Evolutionary conservation across 345 rosid species (phyloP).

Genomic region (Eucalyptus marginata): DNA sequence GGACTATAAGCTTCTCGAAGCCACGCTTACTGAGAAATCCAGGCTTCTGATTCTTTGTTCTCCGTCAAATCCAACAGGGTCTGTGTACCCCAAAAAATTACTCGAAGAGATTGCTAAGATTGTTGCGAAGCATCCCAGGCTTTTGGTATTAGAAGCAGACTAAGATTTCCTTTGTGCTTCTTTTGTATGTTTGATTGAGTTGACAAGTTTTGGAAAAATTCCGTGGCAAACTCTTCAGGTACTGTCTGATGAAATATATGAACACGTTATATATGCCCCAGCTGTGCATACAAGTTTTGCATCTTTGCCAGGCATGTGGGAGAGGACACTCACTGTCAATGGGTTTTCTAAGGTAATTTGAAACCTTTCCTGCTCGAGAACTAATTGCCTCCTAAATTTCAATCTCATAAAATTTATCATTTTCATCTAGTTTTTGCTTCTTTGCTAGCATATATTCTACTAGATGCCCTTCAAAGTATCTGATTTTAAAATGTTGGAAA

Average conservation of each 20-base stretch:
- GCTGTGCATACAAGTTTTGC: slow-evolving; percentile 92
- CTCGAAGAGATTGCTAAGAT: slow-evolving; percentile 81
- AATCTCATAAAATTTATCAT: neutral
- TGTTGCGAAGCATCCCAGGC: slow-evolving; percentile 88
- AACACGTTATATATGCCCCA: slow-evolving; percentile 88
- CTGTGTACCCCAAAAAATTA: slow-evolving; percentile 78
- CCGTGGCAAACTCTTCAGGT: slow-evolving; percentile 29
- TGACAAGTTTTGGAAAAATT: neutral
- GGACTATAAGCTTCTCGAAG: slow-evolving; percentile 73
- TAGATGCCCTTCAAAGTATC: neutral
- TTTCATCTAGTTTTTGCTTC: neutral
- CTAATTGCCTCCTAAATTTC: neutral
- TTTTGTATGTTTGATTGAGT: neutral
- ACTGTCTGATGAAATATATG: slow-evolving; percentile 91
- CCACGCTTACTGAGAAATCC: slow-evolving; percentile 66
- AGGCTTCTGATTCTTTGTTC: slow-evolving; percentile 87
- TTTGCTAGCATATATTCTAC: neutral
- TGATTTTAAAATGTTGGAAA: neutral
- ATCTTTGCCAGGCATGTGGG: slow-evolving; percentile 88
- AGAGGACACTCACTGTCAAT: slow-evolving; percentile 83
- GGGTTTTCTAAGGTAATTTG: slow-evolving; percentile 87
- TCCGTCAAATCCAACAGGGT: slow-evolving; percentile 96
- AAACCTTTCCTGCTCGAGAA: neutral
- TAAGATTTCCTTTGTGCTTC: neutral
- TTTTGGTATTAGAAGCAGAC: slow-evolving; percentile 43